A percentile compares a stretch with the other conserved stretches of the same genome.
phyloP scores from a whole-genome alignment of 1,284 basidiomycete genomes.

The Prillingera fragicola region DNA sequence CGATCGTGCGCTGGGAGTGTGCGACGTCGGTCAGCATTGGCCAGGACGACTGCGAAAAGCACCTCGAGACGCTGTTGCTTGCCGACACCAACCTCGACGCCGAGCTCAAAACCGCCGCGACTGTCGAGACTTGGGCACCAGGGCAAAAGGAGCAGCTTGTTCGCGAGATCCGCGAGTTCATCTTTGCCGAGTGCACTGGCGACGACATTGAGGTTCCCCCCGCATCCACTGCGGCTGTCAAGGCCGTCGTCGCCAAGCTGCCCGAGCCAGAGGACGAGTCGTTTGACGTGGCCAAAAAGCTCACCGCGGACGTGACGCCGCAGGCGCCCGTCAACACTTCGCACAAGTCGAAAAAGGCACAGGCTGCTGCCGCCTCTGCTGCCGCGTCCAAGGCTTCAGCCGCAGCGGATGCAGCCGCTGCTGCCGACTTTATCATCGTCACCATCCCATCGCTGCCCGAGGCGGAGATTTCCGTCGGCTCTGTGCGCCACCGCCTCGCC shows the following conservation, averaged over 20 bases:
- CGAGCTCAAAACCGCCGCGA: slow-evolving; percentile 54
- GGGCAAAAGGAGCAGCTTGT: slow-evolving; percentile 32
- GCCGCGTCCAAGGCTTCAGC: slow-evolving; percentile 55
- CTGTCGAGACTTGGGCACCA: slow-evolving; percentile 41
- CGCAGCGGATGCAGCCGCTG: slow-evolving; percentile 58
- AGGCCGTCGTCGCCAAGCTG: slow-evolving; percentile 15
- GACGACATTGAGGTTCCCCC: slow-evolving; percentile 42
- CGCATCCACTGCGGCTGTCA: slow-evolving; percentile 14
- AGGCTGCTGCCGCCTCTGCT: slow-evolving; percentile 56
- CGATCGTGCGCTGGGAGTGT: slow-evolving; percentile 59
- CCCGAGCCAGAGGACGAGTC: slow-evolving; percentile 68
- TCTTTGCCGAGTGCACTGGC: slow-evolving; percentile 38
- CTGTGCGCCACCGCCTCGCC: slow-evolving; percentile 81
- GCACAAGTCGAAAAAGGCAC: slow-evolving; percentile 52
- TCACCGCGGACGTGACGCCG: slow-evolving; percentile 34
- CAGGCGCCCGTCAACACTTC: slow-evolving; percentile 20
- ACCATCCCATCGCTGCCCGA: slow-evolving; percentile 64
- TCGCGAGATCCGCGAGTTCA: slow-evolving; percentile 32
- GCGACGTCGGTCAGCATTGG: slow-evolving; percentile 63
- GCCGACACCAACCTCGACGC: slow-evolving; percentile 58
- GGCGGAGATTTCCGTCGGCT: slow-evolving; percentile 69
- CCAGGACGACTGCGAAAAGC: slow-evolving; percentile 65
- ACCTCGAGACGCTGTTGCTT: slow-evolving; percentile 66
- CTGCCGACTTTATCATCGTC: slow-evolving; percentile 26
- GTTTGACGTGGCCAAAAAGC: slow-evolving; percentile 53